A percentile compares a stretch with the other conserved stretches of the same genome.
phyloP scores from a whole-genome alignment of 768 basidiomycete genomes.

The Boletus rufocinnamomeus region DNA sequence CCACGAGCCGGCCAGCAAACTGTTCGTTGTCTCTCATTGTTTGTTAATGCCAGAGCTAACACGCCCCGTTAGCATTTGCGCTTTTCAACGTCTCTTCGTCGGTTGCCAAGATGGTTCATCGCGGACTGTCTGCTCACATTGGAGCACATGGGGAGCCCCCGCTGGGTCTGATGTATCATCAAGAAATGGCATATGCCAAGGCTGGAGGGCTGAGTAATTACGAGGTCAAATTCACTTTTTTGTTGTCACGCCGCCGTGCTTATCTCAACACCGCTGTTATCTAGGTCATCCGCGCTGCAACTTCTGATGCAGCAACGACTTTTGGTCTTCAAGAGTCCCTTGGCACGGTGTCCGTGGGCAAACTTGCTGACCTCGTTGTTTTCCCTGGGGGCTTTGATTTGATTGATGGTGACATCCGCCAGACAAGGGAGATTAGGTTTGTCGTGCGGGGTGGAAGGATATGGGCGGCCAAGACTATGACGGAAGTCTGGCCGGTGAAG shows the following conservation, averaged over 20 bases:
- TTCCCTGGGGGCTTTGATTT: conserved; percentile 65
- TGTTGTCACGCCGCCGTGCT: neutral
- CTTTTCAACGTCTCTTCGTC: conserved; percentile 71
- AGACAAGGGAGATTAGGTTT: conserved; percentile 52
- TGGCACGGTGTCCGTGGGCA: conserved; percentile 62
- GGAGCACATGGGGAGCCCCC: conserved; percentile 78
- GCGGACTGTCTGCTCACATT: conserved; percentile 62
- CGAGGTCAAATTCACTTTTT: conserved; percentile 45
- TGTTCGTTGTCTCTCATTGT: conserved; percentile 43
- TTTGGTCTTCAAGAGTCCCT: conserved; percentile 63
- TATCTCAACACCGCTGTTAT: neutral
- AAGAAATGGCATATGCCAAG: conserved; percentile 67
- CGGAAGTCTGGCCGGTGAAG: conserved; percentile 69
- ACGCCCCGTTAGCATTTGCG: conserved; percentile 48
- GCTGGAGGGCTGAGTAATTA: conserved; percentile 70
- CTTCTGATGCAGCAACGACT: conserved; percentile 61
- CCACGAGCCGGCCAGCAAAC: conserved; percentile 56
- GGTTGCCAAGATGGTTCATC: conserved; percentile 66
- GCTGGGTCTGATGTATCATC: conserved; percentile 73
- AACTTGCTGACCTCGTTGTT: conserved; percentile 71
- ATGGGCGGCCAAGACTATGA: conserved; percentile 68
- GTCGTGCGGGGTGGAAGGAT: conserved; percentile 70
- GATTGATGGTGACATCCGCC: conserved; percentile 50
- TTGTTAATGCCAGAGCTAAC: neutral
- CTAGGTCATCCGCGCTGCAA: conserved; percentile 70